Evolutionary conservation across 2,329 filamentous ascomycete species (phyloP), one percentile per base, ranked within the genome.

Genomic region (Diaporthe nobilis): DNA sequence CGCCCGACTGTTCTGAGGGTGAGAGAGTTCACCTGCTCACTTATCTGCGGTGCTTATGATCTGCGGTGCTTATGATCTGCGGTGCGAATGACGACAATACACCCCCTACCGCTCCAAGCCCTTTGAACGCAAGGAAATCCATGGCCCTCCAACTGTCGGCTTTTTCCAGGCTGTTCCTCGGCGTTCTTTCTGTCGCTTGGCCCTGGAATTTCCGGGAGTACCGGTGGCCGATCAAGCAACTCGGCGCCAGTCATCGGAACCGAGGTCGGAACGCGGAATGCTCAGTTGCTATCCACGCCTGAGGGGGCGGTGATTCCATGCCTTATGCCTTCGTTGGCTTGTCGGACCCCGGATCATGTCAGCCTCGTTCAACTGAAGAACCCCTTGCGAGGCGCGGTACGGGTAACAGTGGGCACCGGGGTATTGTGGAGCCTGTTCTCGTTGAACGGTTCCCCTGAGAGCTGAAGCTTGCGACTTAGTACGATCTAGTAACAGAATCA

Each of bases 351-450:
- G 3, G 65, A 15, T 53, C 31, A 39, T 53, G 47, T 53, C 65
- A 17, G 53, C 2, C 28, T 53, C 31, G 65, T 42, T 25, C 31
- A 51, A 39, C 47, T 68, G 44, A 37, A 37, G 5, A 37, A 37
- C 31, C 22, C 63, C 63, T n/a, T 68, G 47, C 31, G 6, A 25
- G n/a, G n/a, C 61, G 5, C 22, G 42, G 20, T 25, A 28, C 47
- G 31, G 65, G 65, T 53, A 68, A 53, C n/a, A 53, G 65, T 68
- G 44, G 47, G 22, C 34, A 53, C 65, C 22, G 31, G 20, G 47
- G 47, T 68, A 39, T 53, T 53, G 65, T 37, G 65, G 47, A 53
- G 22, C 22, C n/a, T 7, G 31, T 22, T 28, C 42, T n/a, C 57
- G 10, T 31, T 63, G 15, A n/a, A 17, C 28, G 1, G n/a, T 17